Evolutionary conservation across 805 yeast species (phyloP).

Genomic region (Ogataea wickerhamii): DNA sequence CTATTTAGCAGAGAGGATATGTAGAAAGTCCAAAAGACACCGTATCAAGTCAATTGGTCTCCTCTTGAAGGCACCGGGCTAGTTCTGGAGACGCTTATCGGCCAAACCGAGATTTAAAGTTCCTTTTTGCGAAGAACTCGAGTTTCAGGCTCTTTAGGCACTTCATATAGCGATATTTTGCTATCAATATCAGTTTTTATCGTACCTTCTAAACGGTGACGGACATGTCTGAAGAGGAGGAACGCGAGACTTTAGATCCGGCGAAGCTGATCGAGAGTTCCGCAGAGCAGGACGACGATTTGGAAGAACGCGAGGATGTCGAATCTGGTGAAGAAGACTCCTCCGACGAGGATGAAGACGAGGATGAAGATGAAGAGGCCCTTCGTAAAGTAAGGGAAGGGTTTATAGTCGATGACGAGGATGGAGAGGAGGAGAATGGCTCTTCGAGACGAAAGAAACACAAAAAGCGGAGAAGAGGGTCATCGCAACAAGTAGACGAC

Average conservation of each 20-base stretch:
- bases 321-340: constrained; percentile 50
- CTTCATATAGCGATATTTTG: no score
- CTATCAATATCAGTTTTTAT: no score
- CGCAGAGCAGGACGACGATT: constrained; percentile 30
- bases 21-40: no score
- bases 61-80: no score
- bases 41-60: no score
- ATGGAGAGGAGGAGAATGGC: constrained; percentile 47
- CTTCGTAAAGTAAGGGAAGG: constrained; percentile 81
- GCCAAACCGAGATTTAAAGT: no score
- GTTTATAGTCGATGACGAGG: constrained; percentile 91
- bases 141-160: no score
- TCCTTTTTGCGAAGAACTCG: no score
- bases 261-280: constrained; percentile 22
- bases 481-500: constrained; percentile 26
- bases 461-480: constrained; percentile 39
- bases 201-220: no score
- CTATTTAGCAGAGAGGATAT: no score
- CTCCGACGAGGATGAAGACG: constrained; percentile 85
- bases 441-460: constrained; percentile 30
- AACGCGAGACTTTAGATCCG: constrained; percentile 5
- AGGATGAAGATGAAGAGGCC: constrained; percentile 87
- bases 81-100: no score
- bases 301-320: constrained; percentile 31
- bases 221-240: constrained; percentile 24